These are phyloP conservation scores for Conidiobolus incongruus DNA, from an alignment of 371 early-diverging fungal genomes.

Conservation along the genomic window DNA sequence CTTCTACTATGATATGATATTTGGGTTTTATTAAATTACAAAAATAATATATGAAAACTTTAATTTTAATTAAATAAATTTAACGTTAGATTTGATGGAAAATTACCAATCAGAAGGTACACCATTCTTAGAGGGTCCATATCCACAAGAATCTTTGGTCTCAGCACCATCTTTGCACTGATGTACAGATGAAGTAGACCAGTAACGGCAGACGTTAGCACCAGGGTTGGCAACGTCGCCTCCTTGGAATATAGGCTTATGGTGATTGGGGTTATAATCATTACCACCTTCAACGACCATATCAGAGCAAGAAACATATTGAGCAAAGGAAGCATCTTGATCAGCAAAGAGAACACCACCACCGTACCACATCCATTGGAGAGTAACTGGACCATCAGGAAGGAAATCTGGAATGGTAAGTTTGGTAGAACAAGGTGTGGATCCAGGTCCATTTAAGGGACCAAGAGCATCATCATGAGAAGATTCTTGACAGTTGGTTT, in stretches of 20 bases:
- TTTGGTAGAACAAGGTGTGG: conserved; percentile 16
- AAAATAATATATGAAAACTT: no score
- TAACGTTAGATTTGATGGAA: no score
- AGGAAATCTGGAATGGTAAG: conserved; percentile 21
- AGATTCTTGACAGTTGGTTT: conserved; percentile 18
- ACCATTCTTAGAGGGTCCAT: not conserved
- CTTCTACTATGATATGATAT: no score
- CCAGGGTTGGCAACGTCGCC: not conserved
- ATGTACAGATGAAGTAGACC: not conserved
- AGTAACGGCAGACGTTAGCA: not conserved
- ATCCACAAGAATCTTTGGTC: not conserved
- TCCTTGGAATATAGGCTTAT: not conserved
- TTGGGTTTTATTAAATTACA: no score
- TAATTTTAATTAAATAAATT: no score
- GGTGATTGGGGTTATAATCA: conserved; percentile 11
- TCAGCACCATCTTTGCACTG: not conserved
- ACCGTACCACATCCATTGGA: no score
- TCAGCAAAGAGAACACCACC: conserved; percentile 16
- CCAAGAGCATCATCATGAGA: conserved; percentile 4
- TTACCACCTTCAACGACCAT: conserved; percentile 22
- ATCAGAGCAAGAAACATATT: conserved; percentile 27
- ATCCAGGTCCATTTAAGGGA: conserved; percentile 15
- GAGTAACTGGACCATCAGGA: conserved; percentile 21
- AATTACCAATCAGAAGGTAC: no score
- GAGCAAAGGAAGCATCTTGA: conserved; percentile 24